A percentile compares a stretch with the other conserved stretches of the same genome.
Evolutionary conservation across 345 rosid species (phyloP).

Genomic region (Corymbia maculata): DNA sequence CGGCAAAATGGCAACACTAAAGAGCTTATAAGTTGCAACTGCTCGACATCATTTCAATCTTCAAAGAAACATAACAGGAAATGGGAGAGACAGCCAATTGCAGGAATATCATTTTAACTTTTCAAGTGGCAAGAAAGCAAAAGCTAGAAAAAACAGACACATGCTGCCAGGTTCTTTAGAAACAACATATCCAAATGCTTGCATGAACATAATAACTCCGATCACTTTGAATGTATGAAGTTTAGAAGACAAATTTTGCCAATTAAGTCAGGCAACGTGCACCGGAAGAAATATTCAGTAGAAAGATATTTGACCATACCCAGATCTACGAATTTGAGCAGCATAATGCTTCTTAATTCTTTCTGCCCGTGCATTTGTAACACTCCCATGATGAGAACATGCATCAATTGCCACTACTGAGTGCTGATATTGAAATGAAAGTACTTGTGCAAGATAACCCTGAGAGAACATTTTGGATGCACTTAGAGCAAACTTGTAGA

Average conservation of each 20-base stretch:
- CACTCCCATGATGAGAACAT: constrained; percentile 71
- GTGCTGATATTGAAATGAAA: constrained; percentile 71
- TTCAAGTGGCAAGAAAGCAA: background rate
- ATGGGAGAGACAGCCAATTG: background rate
- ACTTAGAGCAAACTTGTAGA: background rate
- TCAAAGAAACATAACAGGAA: background rate
- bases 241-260: background rate
- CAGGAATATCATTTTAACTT: background rate
- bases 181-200: background rate
- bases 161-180: background rate
- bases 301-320: constrained; percentile 25
- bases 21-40: background rate
- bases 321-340: constrained; percentile 60
- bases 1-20: background rate
- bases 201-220: background rate
- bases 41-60: background rate
- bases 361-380: constrained; percentile 74
- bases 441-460: constrained; percentile 95
- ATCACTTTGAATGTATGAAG: background rate
- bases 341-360: constrained; percentile 73
- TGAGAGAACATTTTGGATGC: constrained; percentile 16
- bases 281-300: background rate
- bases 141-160: background rate
- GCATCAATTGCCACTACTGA: constrained; percentile 89
- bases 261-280: background rate